These are phyloP conservation scores for Murraya koenigii DNA, from an alignment of 345 rosid species.

Conservation along the genomic window DNA sequence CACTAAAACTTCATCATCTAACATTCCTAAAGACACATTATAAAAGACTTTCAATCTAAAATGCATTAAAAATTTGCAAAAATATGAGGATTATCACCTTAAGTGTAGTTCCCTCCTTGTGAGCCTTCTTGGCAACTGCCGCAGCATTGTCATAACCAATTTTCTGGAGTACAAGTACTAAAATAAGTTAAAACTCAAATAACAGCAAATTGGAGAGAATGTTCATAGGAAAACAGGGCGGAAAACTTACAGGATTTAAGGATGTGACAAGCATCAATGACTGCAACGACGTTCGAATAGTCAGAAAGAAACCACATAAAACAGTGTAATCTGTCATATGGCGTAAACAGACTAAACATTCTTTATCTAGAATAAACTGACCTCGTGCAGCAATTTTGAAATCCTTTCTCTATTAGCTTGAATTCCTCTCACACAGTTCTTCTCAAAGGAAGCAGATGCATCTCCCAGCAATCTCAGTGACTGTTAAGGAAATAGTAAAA, in stretches of 20 bases:
- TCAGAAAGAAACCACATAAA: slow-evolving; percentile 21
- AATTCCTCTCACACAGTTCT: slow-evolving; percentile 88
- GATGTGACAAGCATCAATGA: slow-evolving; percentile 98
- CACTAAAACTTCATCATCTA: background rate
- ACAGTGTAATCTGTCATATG: slow-evolving; percentile 3
- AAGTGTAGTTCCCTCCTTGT: slow-evolving; percentile 85
- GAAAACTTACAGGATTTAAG: slow-evolving; percentile 83
- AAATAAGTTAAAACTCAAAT: slow-evolving; percentile 1
- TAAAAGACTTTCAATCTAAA: background rate
- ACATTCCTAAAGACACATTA: background rate
- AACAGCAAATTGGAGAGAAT: background rate
- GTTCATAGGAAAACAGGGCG: slow-evolving; percentile 7
- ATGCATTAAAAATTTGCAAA: background rate
- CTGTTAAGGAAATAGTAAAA: slow-evolving; percentile 33
- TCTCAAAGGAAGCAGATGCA: slow-evolving; percentile 92
- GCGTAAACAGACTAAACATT: background rate
- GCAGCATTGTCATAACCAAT: slow-evolving; percentile 97
- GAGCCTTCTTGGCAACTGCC: slow-evolving; percentile 97
- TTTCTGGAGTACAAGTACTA: slow-evolving; percentile 51
- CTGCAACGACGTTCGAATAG: slow-evolving; percentile 43
- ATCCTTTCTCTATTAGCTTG: slow-evolving; percentile 87
- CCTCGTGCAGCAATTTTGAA: slow-evolving; percentile 91
- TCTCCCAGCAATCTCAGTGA: slow-evolving; percentile 87
- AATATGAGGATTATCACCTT: slow-evolving; percentile 51
- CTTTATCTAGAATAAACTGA: slow-evolving; percentile 17